phyloP scores from a whole-genome alignment of 768 basidiomycete species.

The Termitomyces sp. region DNA sequence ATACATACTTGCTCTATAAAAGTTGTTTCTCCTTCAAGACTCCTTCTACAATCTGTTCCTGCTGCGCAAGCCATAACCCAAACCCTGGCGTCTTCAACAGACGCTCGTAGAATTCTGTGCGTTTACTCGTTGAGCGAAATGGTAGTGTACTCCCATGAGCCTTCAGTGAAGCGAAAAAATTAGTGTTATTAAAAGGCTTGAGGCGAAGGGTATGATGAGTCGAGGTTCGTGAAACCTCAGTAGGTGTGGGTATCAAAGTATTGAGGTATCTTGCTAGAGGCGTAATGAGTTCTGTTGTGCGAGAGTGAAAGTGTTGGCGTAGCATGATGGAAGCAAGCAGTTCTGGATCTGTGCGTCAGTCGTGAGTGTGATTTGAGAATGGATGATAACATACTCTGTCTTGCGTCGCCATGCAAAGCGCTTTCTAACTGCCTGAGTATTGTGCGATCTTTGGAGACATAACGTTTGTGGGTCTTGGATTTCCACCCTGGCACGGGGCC shows the following conservation, averaged over 20 bases:
- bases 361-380: background rate
- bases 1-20: background rate
- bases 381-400: slow-evolving; percentile 43
- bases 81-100: slow-evolving; percentile 77
- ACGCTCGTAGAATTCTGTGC: slow-evolving; percentile 70
- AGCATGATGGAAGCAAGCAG: slow-evolving; percentile 60
- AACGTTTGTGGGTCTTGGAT: slow-evolving; percentile 73
- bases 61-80: slow-evolving; percentile 72
- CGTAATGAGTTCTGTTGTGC: slow-evolving; percentile 82
- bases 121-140: slow-evolving; percentile 62
- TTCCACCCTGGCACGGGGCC: slow-evolving; percentile 73
- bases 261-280: slow-evolving; percentile 91
- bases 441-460: slow-evolving; percentile 78
- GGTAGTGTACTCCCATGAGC: slow-evolving; percentile 66
- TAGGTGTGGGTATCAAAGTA: slow-evolving; percentile 73
- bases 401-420: slow-evolving; percentile 44
- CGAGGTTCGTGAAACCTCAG: slow-evolving; percentile 38
- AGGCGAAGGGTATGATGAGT: slow-evolving; percentile 36
- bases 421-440: slow-evolving; percentile 71
- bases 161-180: slow-evolving; percentile 73
- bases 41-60: slow-evolving; percentile 64
- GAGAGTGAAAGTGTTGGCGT: slow-evolving; percentile 76
- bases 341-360: slow-evolving; percentile 31
- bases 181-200: slow-evolving; percentile 62
- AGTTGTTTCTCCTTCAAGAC: slow-evolving; percentile 36